These are phyloP conservation scores for Aspergillus alliaceus DNA, from an alignment of 2,329 filamentous ascomycete species.

Conservation along the genomic window DNA sequence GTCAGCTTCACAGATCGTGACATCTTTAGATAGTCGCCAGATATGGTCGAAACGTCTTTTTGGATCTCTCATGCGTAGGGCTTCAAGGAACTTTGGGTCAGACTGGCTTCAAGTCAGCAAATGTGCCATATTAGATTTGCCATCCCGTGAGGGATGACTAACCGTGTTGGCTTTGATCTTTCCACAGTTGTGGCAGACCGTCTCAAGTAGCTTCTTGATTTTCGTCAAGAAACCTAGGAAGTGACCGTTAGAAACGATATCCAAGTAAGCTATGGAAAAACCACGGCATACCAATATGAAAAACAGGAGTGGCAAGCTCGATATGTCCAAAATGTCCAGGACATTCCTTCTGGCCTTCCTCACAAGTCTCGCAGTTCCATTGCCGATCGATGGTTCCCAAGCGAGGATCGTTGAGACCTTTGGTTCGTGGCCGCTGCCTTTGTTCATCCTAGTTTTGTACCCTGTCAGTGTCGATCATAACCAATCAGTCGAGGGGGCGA, in stretches of 20 bases:
- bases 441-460: slow-evolving; percentile 67
- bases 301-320: slow-evolving; percentile 94
- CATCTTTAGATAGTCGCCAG: slow-evolving; percentile 88
- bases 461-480: slow-evolving; percentile 20
- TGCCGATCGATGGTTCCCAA: slow-evolving; percentile 95
- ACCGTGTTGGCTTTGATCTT: slow-evolving; percentile 97
- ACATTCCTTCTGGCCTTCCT: slow-evolving; percentile 92
- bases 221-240: slow-evolving; percentile 88
- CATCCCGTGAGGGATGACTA: slow-evolving; percentile 69
- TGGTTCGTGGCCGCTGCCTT: slow-evolving; percentile 83
- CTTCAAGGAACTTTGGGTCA: slow-evolving; percentile 79
- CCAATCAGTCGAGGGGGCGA: slow-evolving; percentile 5
- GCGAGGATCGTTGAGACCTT: slow-evolving; percentile 91
- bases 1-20: slow-evolving; percentile 80
- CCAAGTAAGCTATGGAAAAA: not conserved
- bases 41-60: slow-evolving; percentile 93
- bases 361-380: slow-evolving; percentile 94
- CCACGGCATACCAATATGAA: slow-evolving; percentile 65
- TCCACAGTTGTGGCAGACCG: slow-evolving; percentile 98
- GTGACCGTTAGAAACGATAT: slow-evolving; percentile 26
- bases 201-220: slow-evolving; percentile 98
- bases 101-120: slow-evolving; percentile 62
- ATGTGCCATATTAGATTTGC: slow-evolving; percentile 53
- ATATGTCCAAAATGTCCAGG: slow-evolving; percentile 99
- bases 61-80: slow-evolving; percentile 81